phyloP scores from a whole-genome alignment of 2,329 filamentous ascomycete genomes.

The Claviceps spartinae region DNA sequence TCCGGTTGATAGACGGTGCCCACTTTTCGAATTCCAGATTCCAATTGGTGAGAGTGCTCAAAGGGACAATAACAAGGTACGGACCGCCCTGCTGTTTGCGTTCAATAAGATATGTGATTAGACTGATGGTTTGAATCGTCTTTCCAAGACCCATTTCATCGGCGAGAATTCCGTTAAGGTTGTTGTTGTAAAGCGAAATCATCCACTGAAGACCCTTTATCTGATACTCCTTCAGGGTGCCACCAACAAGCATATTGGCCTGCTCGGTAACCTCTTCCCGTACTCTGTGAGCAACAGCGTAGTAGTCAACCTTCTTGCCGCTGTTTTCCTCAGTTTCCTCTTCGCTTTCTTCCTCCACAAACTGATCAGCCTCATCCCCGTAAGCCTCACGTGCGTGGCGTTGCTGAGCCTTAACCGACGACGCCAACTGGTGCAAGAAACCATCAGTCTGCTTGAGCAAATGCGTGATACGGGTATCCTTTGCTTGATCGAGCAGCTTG shows the following conservation, averaged over 20 bases:
- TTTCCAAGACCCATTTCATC: conserved; percentile 99
- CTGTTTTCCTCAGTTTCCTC: conserved; percentile 53
- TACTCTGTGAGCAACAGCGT: conserved; percentile 90
- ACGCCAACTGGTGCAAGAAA: conserved; percentile 89
- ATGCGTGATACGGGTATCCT: conserved; percentile 98
- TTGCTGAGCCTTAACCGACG: conserved; percentile 89
- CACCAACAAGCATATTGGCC: conserved; percentile 76
- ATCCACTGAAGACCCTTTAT: conserved; percentile 99
- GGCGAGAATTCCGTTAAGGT: conserved; percentile 93
- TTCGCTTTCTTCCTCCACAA: conserved; percentile 51
- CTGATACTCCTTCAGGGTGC: conserved; percentile 92
- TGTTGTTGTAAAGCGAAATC: conserved; percentile 99
- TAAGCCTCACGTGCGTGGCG: conserved; percentile 69
- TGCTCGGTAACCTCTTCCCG: conserved; percentile 83
- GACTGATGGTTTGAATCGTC: conserved; percentile 96
- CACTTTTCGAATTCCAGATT: conserved; percentile 98
- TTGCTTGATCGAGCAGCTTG: conserved; percentile 93
- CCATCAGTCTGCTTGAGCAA: conserved; percentile 93
- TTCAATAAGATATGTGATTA: conserved; percentile 95
- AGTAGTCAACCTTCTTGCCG: conserved; percentile 88
- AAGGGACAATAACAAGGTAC: conserved; percentile 89
- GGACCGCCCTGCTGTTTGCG: conserved; percentile 84
- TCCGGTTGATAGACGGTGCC: conserved; percentile 73
- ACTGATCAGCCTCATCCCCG: conserved; percentile 43
- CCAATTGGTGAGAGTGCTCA: conserved; percentile 98